Conservation (phyloP, 2,329 filamentous ascomycete genomes). For the Trichoderma simmonsii region DNA sequence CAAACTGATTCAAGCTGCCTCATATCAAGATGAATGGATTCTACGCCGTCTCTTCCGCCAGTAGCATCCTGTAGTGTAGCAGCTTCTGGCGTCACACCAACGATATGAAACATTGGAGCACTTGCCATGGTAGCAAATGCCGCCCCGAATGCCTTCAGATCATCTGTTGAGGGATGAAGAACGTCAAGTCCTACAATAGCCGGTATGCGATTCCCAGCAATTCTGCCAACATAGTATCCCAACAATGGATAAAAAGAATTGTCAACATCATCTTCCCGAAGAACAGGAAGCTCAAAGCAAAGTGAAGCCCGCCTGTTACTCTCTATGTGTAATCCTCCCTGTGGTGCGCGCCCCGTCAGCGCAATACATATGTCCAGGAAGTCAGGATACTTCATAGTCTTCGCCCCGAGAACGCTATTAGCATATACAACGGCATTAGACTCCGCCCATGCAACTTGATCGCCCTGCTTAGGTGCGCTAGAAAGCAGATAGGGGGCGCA, state of each 20-base stretch:
- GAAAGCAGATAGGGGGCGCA: conserved; percentile 44
- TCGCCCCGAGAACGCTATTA: conserved; percentile 44
- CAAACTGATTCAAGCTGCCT: neutral
- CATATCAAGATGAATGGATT: neutral
- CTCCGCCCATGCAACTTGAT: conserved; percentile 44
- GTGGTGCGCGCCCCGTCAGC: conserved; percentile 45
- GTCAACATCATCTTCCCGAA: conserved; percentile 28
- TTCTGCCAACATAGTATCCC: conserved; percentile 36
- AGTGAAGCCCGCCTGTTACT: conserved; percentile 35
- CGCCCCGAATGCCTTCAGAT: conserved; percentile 43
- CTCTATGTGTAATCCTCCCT: conserved; percentile 45
- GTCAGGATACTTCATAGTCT: conserved; percentile 45
- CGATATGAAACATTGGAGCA: conserved; percentile 45
- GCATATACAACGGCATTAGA: conserved; percentile 46
- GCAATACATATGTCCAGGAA: conserved; percentile 43
- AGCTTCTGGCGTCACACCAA: conserved; percentile 39
- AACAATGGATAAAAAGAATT: conserved; percentile 39
- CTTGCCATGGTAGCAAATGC: conserved; percentile 42
- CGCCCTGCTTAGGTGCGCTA: conserved; percentile 28
- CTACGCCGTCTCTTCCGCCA: neutral
- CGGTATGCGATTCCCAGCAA: conserved; percentile 33
- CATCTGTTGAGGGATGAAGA: conserved; percentile 24
- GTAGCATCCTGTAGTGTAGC: conserved; percentile 10
- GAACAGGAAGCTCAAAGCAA: conserved; percentile 33
- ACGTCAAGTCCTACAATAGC: conserved; percentile 35